phyloP scores from a whole-genome alignment of 805 yeast species.

The Zygotorulaspora danielsina region DNA sequence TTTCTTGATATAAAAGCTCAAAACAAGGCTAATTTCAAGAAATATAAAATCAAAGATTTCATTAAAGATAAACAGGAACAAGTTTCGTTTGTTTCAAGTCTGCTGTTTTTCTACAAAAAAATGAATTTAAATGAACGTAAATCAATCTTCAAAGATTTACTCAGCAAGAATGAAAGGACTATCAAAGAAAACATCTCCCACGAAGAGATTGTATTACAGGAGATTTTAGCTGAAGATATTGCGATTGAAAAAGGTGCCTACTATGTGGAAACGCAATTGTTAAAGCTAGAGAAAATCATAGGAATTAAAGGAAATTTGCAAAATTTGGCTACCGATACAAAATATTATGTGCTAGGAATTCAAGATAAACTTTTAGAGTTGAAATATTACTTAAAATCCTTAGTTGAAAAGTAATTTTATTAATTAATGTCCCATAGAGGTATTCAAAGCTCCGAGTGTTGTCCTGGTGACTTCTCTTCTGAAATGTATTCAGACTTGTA shows the following conservation, averaged over 20 bases:
- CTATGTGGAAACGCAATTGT: slow-evolving; percentile 23
- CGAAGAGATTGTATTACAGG: slow-evolving; percentile 5
- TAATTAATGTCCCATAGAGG: too few species aligned
- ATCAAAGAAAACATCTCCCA: slow-evolving; percentile 6
- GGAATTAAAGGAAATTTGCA: slow-evolving; percentile 12
- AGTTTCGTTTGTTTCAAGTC: slow-evolving; percentile 23
- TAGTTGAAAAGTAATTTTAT: slow-evolving; percentile 3
- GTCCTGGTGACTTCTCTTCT: too few species aligned
- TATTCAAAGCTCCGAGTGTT: too few species aligned
- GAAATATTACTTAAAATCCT: slow-evolving; percentile 10
- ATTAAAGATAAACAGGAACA: slow-evolving; percentile 24
- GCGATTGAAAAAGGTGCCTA: slow-evolving; percentile 12
- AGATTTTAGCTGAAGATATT: slow-evolving; percentile 4
- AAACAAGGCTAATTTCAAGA: slow-evolving; percentile 24
- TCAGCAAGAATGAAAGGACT: slow-evolving; percentile 10
- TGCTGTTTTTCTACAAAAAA: slow-evolving; percentile 30
- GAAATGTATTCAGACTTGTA: slow-evolving; percentile 6
- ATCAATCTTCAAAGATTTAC: slow-evolving; percentile 14
- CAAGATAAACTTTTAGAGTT: slow-evolving; percentile 22
- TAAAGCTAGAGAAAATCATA: slow-evolving; percentile 22
- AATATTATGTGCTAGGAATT: slow-evolving; percentile 29
- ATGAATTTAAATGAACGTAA: slow-evolving; percentile 18
- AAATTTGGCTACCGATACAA: slow-evolving; percentile 14
- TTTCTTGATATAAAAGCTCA: slow-evolving; percentile 26
- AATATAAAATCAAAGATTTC: slow-evolving; percentile 22